These are phyloP conservation scores for Jaltomata sinuosa DNA, from an alignment of 257 asterid genomes.

Conservation along the genomic window DNA sequence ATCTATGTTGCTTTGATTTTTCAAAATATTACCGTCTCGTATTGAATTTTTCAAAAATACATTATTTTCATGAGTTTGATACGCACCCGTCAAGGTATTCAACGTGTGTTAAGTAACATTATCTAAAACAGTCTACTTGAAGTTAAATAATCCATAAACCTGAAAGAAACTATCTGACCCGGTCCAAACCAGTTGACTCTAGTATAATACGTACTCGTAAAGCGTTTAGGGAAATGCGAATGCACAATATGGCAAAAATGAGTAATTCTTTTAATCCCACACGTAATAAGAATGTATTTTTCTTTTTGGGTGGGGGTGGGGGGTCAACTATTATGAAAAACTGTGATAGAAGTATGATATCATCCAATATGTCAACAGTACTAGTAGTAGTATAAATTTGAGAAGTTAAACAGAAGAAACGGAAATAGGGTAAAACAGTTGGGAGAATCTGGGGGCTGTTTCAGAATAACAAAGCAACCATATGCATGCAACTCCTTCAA, in stretches of 20 bases:
- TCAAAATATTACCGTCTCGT: too few relatives aligned
- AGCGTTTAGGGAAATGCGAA: neutral
- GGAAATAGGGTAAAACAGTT: conserved; percentile 12
- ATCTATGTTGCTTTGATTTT: too few relatives aligned
- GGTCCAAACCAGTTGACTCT: neutral
- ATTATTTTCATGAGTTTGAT: too few relatives aligned
- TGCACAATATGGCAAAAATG: neutral
- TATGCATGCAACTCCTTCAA: conserved; percentile 15
- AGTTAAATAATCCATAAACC: neutral
- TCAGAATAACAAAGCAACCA: conserved; percentile 8
- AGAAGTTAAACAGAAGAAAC: neutral
- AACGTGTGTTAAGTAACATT: too few relatives aligned
- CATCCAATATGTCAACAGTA: neutral
- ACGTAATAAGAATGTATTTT: neutral
- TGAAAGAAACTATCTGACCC: too few relatives aligned
- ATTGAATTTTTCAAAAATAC: too few relatives aligned
- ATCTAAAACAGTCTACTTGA: neutral
- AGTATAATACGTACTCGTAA: neutral
- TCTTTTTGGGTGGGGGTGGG: neutral
- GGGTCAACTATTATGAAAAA: neutral
- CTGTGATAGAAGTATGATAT: neutral
- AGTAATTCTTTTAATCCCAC: neutral
- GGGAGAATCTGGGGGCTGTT: conserved; percentile 22
- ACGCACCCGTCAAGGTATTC: too few relatives aligned
- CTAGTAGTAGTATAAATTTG: neutral